These are phyloP conservation scores for Aspergillus sp. DNA, from an alignment of 2,329 filamentous ascomycete genomes.

Conservation along the genomic window DNA sequence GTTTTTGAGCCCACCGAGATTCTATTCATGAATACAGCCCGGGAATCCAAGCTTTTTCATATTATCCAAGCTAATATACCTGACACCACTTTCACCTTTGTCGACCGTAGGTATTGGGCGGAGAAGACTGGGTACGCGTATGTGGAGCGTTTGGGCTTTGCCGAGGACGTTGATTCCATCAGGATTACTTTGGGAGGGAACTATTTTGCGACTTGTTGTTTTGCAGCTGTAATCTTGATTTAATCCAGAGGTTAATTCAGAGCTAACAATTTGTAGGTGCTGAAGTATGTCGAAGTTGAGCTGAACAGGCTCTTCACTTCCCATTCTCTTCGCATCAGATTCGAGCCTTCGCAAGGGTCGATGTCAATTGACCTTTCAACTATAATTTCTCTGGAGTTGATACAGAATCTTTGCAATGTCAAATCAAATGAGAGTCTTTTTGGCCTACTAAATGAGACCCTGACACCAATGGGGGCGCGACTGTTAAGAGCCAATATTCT, in stretches of 20 bases:
- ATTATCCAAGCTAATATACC: slow-evolving; percentile 72
- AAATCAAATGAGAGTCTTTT: slow-evolving; percentile 82
- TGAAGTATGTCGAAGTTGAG: slow-evolving; percentile 76
- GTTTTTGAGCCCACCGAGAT: slow-evolving; percentile 79
- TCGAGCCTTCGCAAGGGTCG: slow-evolving; percentile 82
- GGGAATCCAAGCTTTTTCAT: slow-evolving; percentile 71
- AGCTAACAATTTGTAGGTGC: slow-evolving; percentile 54
- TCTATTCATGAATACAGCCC: slow-evolving; percentile 71
- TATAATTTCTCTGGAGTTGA: slow-evolving; percentile 81
- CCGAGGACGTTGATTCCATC: slow-evolving; percentile 75
- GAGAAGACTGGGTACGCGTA: slow-evolving; percentile 75
- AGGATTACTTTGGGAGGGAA: slow-evolving; percentile 79
- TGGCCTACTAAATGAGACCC: slow-evolving; percentile 78
- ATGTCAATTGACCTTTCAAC: slow-evolving; percentile 96
- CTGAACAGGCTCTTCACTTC: slow-evolving; percentile 67
- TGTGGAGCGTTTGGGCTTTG: slow-evolving; percentile 75
- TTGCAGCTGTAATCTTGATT: slow-evolving; percentile 68
- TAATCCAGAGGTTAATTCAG: neutral
- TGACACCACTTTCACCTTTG: slow-evolving; percentile 59
- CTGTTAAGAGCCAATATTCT: slow-evolving; percentile 82
- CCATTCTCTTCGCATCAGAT: slow-evolving; percentile 83
- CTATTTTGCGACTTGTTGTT: slow-evolving; percentile 80
- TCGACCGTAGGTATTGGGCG: slow-evolving; percentile 81
- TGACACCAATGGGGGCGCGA: slow-evolving; percentile 84
- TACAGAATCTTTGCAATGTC: slow-evolving; percentile 77